These are phyloP conservation scores for Gossypium trilobum DNA, from an alignment of 441 rosid species.

Conservation along the genomic window DNA sequence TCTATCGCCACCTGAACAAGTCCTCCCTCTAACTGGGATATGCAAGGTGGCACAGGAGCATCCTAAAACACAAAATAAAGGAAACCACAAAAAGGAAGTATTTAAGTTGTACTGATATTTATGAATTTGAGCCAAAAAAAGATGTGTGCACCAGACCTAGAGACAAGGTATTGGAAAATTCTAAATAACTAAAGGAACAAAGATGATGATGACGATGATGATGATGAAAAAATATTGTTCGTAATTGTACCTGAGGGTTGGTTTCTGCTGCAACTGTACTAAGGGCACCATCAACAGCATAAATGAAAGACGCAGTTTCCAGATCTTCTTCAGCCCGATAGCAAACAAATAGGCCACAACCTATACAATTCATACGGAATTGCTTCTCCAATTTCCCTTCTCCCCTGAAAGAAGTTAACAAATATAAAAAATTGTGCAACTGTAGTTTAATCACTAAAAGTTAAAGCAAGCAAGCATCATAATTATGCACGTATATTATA, in stretches of 20 bases:
- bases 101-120: not conserved
- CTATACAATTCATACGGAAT: constrained; percentile 81
- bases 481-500: not conserved
- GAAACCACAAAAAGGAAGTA: constrained; percentile 11
- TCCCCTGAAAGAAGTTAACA: constrained; percentile 36
- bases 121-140: not conserved
- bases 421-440: constrained; percentile 5
- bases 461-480: not conserved
- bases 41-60: constrained; percentile 98
- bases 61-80: constrained; percentile 39
- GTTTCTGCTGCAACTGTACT: constrained; percentile 99
- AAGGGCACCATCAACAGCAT: constrained; percentile 82
- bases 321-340: constrained; percentile 82
- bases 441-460: not conserved
- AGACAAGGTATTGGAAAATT: not conserved
- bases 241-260: constrained; percentile 60
- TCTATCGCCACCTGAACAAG: constrained; percentile 98
- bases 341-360: constrained; percentile 82
- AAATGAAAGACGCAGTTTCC: constrained; percentile 57
- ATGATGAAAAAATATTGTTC: not conserved
- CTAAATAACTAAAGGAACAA: not conserved
- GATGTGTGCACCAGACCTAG: not conserved
- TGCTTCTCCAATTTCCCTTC: constrained; percentile 95
- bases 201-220: not conserved
- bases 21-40: constrained; percentile 85